Evolutionary conservation across 768 basidiomycete species (phyloP), one percentile per base, ranked within the genome.

Genomic region (Sarcodon sp.): DNA sequence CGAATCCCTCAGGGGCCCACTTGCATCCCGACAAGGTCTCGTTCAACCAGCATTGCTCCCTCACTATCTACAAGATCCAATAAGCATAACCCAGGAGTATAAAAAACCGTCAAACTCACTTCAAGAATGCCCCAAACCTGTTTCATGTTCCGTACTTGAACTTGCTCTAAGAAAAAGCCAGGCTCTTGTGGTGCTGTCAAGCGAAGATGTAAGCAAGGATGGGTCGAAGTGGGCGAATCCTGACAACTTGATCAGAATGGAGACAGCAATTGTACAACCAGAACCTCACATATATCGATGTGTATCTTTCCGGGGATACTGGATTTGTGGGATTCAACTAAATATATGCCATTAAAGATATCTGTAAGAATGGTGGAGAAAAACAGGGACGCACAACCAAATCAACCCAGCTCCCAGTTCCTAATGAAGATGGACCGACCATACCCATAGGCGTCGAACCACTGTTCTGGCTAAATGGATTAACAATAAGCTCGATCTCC

Each of bases 41-140:
- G 56, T 89, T 90, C 13, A 89, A 57, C 87, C 87, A 90, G 55
- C 81, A 84, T 62, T 89, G 87, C 51, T 89, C 87, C 50, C 75
- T 71, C 4, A 89, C 83, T 55, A 90, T 73, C 81, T 85, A 37
- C 4, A 11, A 31, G 15, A 38, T 16, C 33, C 18, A 8, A 35
- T 50, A 12, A 7, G 18, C 44, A 12, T 16, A n/a, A 10, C 13
- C 15, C 12, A 8, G 15, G 1, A 32, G 16, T 12, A 11, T 12
- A 38, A 49, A 51, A 50, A 53, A 35, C 27, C 27, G 37, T 36
- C 4, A 37, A 32, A 51, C 62, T 43, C 55, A 82, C 86, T 67
- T 89, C 86, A 15, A 89, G 60, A 43, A 89, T 73, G 2, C 73
- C 78, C 77, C 80, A 86, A 1, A 86, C 76, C 56, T 90, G 79